Evolutionary conservation across 1,284 basidiomycete genomes (phyloP).

Genomic region (Ganoderma lucidum): DNA sequence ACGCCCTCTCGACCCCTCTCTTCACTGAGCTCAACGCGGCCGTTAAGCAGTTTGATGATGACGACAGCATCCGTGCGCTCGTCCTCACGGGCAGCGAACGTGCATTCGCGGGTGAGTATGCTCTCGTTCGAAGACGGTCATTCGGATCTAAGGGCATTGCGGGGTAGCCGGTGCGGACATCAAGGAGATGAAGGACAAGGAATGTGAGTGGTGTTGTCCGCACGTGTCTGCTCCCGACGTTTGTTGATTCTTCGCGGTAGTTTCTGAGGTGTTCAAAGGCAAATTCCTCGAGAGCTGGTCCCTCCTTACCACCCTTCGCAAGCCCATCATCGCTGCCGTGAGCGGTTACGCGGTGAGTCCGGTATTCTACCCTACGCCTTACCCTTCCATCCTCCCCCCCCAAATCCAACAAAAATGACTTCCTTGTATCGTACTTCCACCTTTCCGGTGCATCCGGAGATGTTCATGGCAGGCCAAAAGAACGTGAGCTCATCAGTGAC

Average conservation of each 20-base stretch:
- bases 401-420: background rate
- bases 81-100: constrained; percentile 94
- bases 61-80: constrained; percentile 81
- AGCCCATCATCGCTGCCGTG: constrained; percentile 96
- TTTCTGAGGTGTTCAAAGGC: constrained; percentile 87
- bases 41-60: constrained; percentile 75
- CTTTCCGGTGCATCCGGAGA: background rate
- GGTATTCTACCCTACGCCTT: constrained; percentile 6
- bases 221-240: background rate
- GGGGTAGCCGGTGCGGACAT: constrained; percentile 85
- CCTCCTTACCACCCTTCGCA: constrained; percentile 77
- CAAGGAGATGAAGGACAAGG: constrained; percentile 94
- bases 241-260: constrained; percentile 47
- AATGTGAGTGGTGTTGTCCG: constrained; percentile 62
- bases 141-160: constrained; percentile 6
- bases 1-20: constrained; percentile 87
- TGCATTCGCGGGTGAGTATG: constrained; percentile 87
- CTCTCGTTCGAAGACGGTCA: background rate
- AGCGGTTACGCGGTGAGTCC: constrained; percentile 90
- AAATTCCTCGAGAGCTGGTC: constrained; percentile 94
- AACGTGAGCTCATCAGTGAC: background rate
- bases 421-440: background rate
- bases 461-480: no score
- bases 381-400: background rate
- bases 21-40: constrained; percentile 84